A percentile compares a stretch with the other conserved stretches of the same genome.
Evolutionary conservation across 495 filamentous ascomycete species (phyloP).

Genomic region (Trichocladium antarcticum): DNA sequence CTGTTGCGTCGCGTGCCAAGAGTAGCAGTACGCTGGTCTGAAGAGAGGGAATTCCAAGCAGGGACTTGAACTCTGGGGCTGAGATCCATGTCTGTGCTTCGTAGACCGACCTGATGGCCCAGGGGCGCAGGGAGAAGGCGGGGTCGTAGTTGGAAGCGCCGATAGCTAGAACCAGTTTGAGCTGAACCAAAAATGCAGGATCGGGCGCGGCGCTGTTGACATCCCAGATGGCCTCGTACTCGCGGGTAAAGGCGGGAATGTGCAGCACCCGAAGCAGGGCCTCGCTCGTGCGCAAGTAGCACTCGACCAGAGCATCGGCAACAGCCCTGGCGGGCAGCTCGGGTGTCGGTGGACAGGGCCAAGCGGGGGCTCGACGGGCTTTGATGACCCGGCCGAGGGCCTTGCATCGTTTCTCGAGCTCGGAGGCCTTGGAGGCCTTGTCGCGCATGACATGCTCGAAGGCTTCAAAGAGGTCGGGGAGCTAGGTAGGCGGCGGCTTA

Average conservation of each 20-base stretch:
- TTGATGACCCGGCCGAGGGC: conserved; percentile 18
- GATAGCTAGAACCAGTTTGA: conserved; percentile 22
- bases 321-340: conserved; percentile 38
- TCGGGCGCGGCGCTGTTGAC: conserved; percentile 14
- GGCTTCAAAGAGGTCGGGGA: conserved; percentile 25
- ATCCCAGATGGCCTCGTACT: conserved; percentile 29
- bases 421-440: neutral
- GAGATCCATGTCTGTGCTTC: conserved; percentile 20
- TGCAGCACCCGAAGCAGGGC: conserved; percentile 45
- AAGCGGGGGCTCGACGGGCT: conserved; percentile 7
- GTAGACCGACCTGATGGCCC: conserved; percentile 17
- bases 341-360: conserved; percentile 7
- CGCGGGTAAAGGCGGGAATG: conserved; percentile 40
- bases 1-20: conserved; percentile 13
- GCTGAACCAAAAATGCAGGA: conserved; percentile 11
- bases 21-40: conserved; percentile 16
- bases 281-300: conserved; percentile 40
- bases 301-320: conserved; percentile 35
- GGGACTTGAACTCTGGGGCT: conserved; percentile 16
- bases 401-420: conserved; percentile 22
- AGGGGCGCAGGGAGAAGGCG: conserved; percentile 15
- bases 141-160: conserved; percentile 15
- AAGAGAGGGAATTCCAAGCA: conserved; percentile 8
- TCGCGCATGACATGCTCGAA: conserved; percentile 5
- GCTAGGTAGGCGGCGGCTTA: too few relatives aligned